Base-by-base conservation (phyloP, 768 basidiomycete species). In the Amanita muscaria region DNA sequence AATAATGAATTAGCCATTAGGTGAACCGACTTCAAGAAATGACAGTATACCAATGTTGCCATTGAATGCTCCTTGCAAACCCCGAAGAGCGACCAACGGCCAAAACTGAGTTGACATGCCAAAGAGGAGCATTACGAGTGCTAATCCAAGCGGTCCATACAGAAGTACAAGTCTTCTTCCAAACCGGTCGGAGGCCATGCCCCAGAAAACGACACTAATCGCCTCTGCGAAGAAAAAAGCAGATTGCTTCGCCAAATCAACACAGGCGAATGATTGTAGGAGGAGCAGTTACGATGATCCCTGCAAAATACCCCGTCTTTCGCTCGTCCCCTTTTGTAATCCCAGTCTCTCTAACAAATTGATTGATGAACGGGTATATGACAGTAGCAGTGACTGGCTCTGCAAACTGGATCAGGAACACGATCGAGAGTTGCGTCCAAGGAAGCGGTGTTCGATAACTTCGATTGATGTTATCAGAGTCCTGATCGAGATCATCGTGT, bases 91-190 rank as follows among this genome's bases (percentile, higher is more conserved):
- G 36, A 60, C 51, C 19, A 64, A 45, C 3, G 58, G 50, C 63
- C 59, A 64, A 48, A 68, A 74, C 1, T 56, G 63, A 6, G 53
- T 63, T 1, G 69, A 66, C 23, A 68, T 46, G 1, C 74, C 72
- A 49, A 74, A 74, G 5, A 60, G 53, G 5, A 69, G 32, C 59
- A 68, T 68, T 2, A 65, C 53, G n/a, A 71, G n/a, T 0, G 64
- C 41, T 11, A 71, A 54, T 7, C 72, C 71, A 19, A 70, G 46
- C 0, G 68, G 66, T 1, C 68, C 72, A 16, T 67, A 47, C 5
- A 74, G 56, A 18, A 76, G 52, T 3, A 73, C 54, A 15, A 72
- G 71, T 39, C 64, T 56, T 16, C 72, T 60, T 2, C 73, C 74
- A 44, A 66, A 50, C 16, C 58, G 56, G 49, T 73, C 66, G 4